Base-by-base conservation (phyloP, 2,329 filamentous ascomycete genomes). In the Lizonia empirigonia region DNA sequence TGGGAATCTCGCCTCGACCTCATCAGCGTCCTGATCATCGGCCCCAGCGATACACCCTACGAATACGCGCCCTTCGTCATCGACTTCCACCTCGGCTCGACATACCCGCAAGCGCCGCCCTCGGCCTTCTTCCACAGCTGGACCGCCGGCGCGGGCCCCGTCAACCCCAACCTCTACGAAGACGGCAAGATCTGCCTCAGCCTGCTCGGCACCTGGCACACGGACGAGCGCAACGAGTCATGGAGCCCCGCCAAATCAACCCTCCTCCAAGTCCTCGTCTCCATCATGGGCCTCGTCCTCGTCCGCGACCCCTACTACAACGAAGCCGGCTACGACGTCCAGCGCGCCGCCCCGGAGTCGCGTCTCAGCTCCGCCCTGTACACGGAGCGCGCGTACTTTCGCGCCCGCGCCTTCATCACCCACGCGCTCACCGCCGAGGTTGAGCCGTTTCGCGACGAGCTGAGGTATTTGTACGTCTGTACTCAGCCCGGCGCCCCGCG, bases 101-200 rank as follows among this genome's bases (percentile, higher is more conserved):
- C 69, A 0, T 86, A 81, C 54, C 83, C 83, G 1, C 66, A 69
- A n/a, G 63, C 70, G 2, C 80, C 83, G 2, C 83, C 83, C 0
- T 66, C 72, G n/a, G 78, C 78, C 1, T 81, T 77, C 67, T 86
- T 86, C 65, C 82, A 86, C 64, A 82, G 78, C 41, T 85, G 82
- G 82, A 82, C 80, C 0, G 67, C 74, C 46, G 77, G 77, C 1
- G 66, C 77, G 18, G 80, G 80, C 1, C 74, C 76, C n/a, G 73
- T 85, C 19, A 86, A 86, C 56, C 83, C 83, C 0, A 86, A 86
- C 57, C 68, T 86, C 1, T 85, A 85, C 64, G 82, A 85, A 57
- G 80, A 85, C 53, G 83, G 83, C 19, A 84, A 81, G 61, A 84
- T 86, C 24, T 86, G 84, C 59, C 69, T 86, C 13, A 81, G 78